Evolutionary conservation across 768 basidiomycete species (phyloP).

Genomic region (Suillus variegatus): DNA sequence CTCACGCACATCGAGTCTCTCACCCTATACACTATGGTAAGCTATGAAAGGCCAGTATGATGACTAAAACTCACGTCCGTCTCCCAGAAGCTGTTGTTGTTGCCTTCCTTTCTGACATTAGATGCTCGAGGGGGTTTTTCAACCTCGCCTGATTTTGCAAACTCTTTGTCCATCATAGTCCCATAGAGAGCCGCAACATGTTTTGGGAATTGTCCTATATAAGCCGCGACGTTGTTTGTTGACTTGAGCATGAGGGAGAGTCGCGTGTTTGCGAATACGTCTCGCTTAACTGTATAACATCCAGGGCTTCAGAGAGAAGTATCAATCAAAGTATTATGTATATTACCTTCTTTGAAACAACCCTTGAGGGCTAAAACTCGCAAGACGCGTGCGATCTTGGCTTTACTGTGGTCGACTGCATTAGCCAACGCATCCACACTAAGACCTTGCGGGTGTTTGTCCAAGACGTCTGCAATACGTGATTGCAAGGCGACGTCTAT

Average conservation of each 20-base stretch:
- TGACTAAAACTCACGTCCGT: slow-evolving; percentile 21
- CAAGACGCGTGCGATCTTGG: slow-evolving; percentile 31
- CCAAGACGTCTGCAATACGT: slow-evolving; percentile 29
- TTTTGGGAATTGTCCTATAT: slow-evolving; percentile 10
- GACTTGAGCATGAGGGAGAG: slow-evolving; percentile 30
- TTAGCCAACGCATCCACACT: slow-evolving; percentile 25
- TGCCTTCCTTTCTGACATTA: slow-evolving; percentile 17
- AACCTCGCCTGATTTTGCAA: slow-evolving; percentile 22
- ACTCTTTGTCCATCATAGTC: slow-evolving; percentile 25
- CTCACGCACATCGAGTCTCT: slow-evolving; percentile 17
- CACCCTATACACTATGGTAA: slow-evolving; percentile 10
- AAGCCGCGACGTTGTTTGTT: slow-evolving; percentile 11
- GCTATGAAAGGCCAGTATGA: not conserved
- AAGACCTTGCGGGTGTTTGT: slow-evolving; percentile 27
- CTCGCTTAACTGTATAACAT: slow-evolving; percentile 21
- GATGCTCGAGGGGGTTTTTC: slow-evolving; percentile 21
- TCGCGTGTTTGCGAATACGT: slow-evolving; percentile 36
- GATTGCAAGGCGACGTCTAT: slow-evolving; percentile 24
- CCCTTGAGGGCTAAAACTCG: slow-evolving; percentile 32
- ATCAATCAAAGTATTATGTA: not conserved
- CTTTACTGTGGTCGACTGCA: slow-evolving; percentile 22
- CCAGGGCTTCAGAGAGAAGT: not conserved
- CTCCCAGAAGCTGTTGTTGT: slow-evolving; percentile 22
- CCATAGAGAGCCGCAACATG: slow-evolving; percentile 23
- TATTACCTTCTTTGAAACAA: slow-evolving; percentile 31